Evolutionary conservation across 768 basidiomycete species (phyloP).

Genomic region (Lactarius sanguifluus): DNA sequence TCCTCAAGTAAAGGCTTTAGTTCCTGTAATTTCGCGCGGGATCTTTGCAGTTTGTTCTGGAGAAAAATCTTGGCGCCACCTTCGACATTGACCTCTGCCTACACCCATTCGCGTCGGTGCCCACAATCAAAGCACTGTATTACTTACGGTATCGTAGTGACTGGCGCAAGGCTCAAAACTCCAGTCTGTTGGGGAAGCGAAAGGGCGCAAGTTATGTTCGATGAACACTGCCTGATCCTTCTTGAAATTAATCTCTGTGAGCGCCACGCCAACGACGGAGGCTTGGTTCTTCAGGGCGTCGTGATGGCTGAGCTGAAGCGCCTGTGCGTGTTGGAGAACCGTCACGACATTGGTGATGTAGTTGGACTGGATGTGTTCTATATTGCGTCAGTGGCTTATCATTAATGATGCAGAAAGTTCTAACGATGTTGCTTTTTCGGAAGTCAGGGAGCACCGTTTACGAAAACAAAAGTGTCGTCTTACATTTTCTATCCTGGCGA

Average conservation of each 20-base stretch:
- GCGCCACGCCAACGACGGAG: slow-evolving; percentile 45
- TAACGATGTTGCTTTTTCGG: slow-evolving; percentile 65
- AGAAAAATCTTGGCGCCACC: slow-evolving; percentile 71
- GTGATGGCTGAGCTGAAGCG: slow-evolving; percentile 57
- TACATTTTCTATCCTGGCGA: slow-evolving; percentile 73
- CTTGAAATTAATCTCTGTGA: slow-evolving; percentile 52
- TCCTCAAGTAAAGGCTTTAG: slow-evolving; percentile 53
- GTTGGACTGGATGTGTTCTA: slow-evolving; percentile 70
- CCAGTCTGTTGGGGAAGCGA: slow-evolving; percentile 65
- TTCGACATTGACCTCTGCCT: slow-evolving; percentile 67
- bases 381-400: slow-evolving; percentile 21
- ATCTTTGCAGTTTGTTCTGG: slow-evolving; percentile 71
- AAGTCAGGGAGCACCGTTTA: slow-evolving; percentile 17
- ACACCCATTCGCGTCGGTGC: slow-evolving; percentile 1
- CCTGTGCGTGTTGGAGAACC: slow-evolving; percentile 59
- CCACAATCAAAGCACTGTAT: neutral
- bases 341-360: slow-evolving; percentile 55
- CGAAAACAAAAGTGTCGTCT: slow-evolving; percentile 33
- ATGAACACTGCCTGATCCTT: slow-evolving; percentile 74
- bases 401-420: slow-evolving; percentile 28
- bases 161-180: slow-evolving; percentile 69
- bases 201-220: slow-evolving; percentile 65
- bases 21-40: slow-evolving; percentile 62
- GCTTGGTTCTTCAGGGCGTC: slow-evolving; percentile 56
- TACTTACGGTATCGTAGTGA: slow-evolving; percentile 73